Conservation (phyloP, 306 rosid species). For the Prosopis cineraria region DNA sequence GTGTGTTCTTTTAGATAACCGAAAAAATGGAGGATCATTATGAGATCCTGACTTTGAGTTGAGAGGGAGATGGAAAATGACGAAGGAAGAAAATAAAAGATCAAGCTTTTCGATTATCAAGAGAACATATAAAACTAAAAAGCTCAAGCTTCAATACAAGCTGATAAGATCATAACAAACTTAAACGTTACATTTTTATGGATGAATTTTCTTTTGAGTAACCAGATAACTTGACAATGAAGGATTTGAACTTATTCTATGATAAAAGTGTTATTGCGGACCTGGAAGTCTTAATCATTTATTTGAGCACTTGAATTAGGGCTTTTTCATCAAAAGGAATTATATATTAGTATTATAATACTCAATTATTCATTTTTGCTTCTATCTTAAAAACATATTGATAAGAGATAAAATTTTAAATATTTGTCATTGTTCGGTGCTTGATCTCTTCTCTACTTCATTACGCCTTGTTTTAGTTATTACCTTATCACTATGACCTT, state of each 20-base stretch:
- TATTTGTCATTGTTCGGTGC: slow-evolving; percentile 10
- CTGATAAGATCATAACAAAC: not conserved
- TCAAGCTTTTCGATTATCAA: not conserved
- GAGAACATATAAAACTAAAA: too few species aligned
- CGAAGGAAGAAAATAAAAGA: not conserved
- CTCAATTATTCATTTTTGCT: not conserved
- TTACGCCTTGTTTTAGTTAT: not conserved
- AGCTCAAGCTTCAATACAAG: not conserved
- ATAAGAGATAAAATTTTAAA: not conserved
- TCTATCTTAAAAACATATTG: not conserved
- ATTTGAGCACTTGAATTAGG: not conserved
- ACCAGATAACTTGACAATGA: not conserved
- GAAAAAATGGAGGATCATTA: not conserved
- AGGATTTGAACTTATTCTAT: not conserved
- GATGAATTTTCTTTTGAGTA: not conserved
- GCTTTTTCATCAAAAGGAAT: not conserved
- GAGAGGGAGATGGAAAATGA: not conserved
- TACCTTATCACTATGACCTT: not conserved
- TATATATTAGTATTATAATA: not conserved
- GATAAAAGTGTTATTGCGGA: not conserved
- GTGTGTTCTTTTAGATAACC: not conserved
- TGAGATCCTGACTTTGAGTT: not conserved
- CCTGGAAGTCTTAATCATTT: not conserved
- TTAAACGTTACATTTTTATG: not conserved
- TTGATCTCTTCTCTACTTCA: not conserved